Conservation (phyloP, 306 rosid species). For the Lagenaria siceraria region DNA sequence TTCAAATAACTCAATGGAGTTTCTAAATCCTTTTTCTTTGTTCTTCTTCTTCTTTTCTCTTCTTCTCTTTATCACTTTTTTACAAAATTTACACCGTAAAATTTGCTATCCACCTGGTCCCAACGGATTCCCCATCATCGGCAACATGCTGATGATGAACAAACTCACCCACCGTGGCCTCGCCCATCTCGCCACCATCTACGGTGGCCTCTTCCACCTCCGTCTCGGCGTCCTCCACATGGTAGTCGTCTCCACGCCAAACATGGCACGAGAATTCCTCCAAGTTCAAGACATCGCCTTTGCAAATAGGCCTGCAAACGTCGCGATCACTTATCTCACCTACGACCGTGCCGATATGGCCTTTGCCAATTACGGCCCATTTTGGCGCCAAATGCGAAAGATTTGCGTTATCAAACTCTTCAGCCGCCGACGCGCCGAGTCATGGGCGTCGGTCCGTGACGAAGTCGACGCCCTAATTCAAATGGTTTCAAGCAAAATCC, state of each 20-base stretch:
- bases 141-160: slow-evolving; percentile 39
- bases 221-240: slow-evolving; percentile 15
- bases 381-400: slow-evolving; percentile 25
- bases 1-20: not conserved
- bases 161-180: slow-evolving; percentile 34
- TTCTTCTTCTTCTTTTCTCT: not conserved
- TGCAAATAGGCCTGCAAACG: slow-evolving; percentile 11
- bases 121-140: slow-evolving; percentile 30
- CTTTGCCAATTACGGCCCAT: slow-evolving; percentile 23
- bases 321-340: slow-evolving; percentile 11
- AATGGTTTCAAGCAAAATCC: not conserved
- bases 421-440: slow-evolving; percentile 16
- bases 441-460: slow-evolving; percentile 19
- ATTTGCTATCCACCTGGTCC: slow-evolving; percentile 50
- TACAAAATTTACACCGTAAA: slow-evolving; percentile 3
- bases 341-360: slow-evolving; percentile 23
- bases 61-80: not conserved
- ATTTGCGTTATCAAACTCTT: slow-evolving; percentile 19
- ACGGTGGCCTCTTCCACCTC: slow-evolving; percentile 28
- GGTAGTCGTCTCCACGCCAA: slow-evolving; percentile 16
- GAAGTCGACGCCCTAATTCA: slow-evolving; percentile 8
- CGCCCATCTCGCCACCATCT: slow-evolving; percentile 10
- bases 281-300: slow-evolving; percentile 17
- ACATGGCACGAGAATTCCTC: slow-evolving; percentile 17
- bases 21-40: not conserved